Evolutionary conservation across 805 yeast genomes (phyloP).

Genomic region (Starmerella stellata): DNA sequence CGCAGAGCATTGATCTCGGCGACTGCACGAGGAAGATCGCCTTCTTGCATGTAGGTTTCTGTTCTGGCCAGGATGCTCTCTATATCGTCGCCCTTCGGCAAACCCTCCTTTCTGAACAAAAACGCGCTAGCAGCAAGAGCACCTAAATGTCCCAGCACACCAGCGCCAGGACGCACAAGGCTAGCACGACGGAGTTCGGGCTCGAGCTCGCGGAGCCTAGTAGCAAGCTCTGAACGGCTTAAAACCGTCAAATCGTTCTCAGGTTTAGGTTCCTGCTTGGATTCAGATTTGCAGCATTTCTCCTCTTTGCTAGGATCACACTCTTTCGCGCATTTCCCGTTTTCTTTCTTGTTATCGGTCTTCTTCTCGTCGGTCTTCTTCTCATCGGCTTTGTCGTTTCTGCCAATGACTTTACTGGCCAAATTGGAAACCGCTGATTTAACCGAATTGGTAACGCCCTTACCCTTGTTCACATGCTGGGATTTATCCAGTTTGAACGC

Average conservation of each 20-base stretch:
- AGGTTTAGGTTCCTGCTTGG: no score
- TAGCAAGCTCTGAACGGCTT: conserved; percentile 56
- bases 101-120: conserved; percentile 60
- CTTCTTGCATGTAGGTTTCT: conserved; percentile 50
- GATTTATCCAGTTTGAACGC: background rate
- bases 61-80: conserved; percentile 82
- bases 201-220: conserved; percentile 60
- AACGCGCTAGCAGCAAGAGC: conserved; percentile 61
- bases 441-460: conserved; percentile 29
- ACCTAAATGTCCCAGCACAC: conserved; percentile 76
- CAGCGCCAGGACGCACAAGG: conserved; percentile 85
- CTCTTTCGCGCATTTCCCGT: no score
- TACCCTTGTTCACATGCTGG: background rate
- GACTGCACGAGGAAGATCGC: conserved; percentile 71
- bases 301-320: no score
- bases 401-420: background rate
- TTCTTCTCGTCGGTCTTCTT: no score
- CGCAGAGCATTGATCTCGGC: conserved; percentile 77
- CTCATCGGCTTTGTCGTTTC: no score
- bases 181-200: conserved; percentile 83
- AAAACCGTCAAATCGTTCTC: conserved; percentile 27
- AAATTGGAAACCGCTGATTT: conserved; percentile 27
- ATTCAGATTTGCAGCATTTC: no score
- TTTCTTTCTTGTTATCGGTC: no score
- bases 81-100: conserved; percentile 64